phyloP scores from a whole-genome alignment of 768 basidiomycete species.

The Rhodotorula toruloides region DNA sequence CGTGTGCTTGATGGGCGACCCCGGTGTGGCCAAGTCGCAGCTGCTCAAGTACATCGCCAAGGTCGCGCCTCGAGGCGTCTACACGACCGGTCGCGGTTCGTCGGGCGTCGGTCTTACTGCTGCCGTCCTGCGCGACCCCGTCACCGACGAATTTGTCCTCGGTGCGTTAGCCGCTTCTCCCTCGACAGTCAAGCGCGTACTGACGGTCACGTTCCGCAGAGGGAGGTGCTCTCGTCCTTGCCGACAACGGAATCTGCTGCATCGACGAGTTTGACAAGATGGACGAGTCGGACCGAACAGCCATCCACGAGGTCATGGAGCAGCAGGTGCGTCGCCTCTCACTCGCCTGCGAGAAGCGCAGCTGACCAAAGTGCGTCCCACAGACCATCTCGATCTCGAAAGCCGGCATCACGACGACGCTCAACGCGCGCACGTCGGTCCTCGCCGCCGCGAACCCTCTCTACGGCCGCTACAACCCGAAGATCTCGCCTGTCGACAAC shows the following conservation, averaged over 20 bases:
- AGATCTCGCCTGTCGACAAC: conserved; percentile 95
- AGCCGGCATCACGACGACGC: conserved; percentile 95
- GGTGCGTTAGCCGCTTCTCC: conserved; percentile 54
- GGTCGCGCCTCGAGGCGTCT: conserved; percentile 92
- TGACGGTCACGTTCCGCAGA: conserved; percentile 53
- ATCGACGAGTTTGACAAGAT: conserved; percentile 99
- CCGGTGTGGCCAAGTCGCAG: conserved; percentile 98
- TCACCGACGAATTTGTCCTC: conserved; percentile 98
- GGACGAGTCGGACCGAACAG: conserved; percentile 95
- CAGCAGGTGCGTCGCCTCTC: too few species aligned
- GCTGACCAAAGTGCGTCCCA: conserved; percentile 50
- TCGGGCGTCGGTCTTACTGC: conserved; percentile 98
- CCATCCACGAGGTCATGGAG: conserved; percentile 97
- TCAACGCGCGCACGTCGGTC: conserved; percentile 95
- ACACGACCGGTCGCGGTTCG: conserved; percentile 97
- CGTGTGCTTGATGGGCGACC: conserved; percentile 97
- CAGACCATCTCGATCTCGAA: conserved; percentile 99
- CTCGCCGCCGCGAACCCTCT: conserved; percentile 96
- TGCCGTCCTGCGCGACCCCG: conserved; percentile 97
- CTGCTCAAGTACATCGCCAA: conserved; percentile 97
- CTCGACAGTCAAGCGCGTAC: background rate
- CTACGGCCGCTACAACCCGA: conserved; percentile 96
- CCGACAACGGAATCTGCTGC: conserved; percentile 98
- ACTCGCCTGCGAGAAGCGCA: background rate
- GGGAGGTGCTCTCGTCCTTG: conserved; percentile 97